Conservation (phyloP, 495 filamentous ascomycete genomes). For the Apiosordaria backusii region DNA sequence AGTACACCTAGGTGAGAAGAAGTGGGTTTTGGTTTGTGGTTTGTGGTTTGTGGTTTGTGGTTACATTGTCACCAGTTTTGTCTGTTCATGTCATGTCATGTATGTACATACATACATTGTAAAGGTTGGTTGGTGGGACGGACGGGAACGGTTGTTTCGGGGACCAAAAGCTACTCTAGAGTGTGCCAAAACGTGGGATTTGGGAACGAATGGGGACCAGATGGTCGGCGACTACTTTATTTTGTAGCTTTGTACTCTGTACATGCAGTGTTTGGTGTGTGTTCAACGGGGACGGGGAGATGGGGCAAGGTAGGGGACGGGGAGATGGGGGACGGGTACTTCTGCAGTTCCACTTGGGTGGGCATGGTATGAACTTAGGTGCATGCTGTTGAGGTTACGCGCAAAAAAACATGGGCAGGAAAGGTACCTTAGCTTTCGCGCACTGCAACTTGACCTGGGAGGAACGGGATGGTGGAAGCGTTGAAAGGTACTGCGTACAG, state of each 20-base stretch:
- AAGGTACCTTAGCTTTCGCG: too few species aligned
- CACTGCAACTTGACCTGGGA: too few species aligned
- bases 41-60: neutral
- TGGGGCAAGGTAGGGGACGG: too few species aligned
- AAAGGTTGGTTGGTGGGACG: too few species aligned
- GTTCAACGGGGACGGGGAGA: neutral
- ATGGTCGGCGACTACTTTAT: neutral
- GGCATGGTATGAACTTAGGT: neutral
- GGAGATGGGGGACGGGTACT: neutral
- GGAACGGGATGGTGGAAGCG: too few species aligned
- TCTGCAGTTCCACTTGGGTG: neutral
- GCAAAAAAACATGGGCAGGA: neutral
- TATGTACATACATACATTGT: too few species aligned
- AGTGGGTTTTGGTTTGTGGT: neutral
- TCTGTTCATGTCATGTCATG: too few species aligned
- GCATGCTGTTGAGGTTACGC: neutral
- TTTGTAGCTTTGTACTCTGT: neutral
- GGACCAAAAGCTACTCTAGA: neutral
- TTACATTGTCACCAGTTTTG: too few species aligned
- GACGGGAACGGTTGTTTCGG: neutral
- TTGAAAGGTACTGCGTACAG: neutral
- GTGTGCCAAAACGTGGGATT: neutral
- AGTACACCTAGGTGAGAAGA: neutral
- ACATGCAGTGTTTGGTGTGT: neutral
- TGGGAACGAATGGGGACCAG: neutral